Conservation (phyloP, 176 grass and related monocot genomes). For the Eleusine coracana region DNA sequence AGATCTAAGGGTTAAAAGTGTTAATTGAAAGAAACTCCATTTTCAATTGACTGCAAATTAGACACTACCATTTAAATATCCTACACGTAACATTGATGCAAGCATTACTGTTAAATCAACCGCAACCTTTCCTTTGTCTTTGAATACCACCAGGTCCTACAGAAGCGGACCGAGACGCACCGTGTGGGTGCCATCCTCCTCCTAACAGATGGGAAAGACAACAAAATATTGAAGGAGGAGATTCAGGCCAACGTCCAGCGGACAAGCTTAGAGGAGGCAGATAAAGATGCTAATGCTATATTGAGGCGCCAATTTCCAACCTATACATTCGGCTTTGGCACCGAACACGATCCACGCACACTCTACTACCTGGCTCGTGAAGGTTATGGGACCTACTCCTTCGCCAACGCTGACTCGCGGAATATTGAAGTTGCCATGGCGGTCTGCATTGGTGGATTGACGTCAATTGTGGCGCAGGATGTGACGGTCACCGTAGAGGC, state of each 20-base stretch:
- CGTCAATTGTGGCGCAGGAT: background rate
- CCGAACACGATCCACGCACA: background rate
- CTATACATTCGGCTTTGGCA: conserved; percentile 1
- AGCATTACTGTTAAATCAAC: too few relatives aligned
- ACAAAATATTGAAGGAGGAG: background rate
- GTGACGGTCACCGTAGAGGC: background rate
- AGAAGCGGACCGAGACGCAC: background rate
- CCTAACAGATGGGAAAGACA: background rate
- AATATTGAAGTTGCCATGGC: background rate
- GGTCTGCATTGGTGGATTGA: background rate
- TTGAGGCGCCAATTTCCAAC: background rate
- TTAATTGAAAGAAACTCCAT: too few relatives aligned
- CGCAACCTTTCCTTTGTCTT: too few relatives aligned
- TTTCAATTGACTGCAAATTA: too few relatives aligned
- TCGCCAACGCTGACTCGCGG: background rate
- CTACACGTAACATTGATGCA: too few relatives aligned
- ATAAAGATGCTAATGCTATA: background rate
- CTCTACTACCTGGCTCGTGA: background rate
- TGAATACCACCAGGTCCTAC: background rate
- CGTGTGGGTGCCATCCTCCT: background rate
- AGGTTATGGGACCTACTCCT: background rate
- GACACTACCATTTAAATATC: too few relatives aligned
- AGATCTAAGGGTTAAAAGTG: too few relatives aligned
- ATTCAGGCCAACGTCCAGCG: background rate
- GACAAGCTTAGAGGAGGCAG: background rate